These are phyloP conservation scores for Xanthoconium separans DNA, from an alignment of 1,284 basidiomycete species.

Conservation along the genomic window DNA sequence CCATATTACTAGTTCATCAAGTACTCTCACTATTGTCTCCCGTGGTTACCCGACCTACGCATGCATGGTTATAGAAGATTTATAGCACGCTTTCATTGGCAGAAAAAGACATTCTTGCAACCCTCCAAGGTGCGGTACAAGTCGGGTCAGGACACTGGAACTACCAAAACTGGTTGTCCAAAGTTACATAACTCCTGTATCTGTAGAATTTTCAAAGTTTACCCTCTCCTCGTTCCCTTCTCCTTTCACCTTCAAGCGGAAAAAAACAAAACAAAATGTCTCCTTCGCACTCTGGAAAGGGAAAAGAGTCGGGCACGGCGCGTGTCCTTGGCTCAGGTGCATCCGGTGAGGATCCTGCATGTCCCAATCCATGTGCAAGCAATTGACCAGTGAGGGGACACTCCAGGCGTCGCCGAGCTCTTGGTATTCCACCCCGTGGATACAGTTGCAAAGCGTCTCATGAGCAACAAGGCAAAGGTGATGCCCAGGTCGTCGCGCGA, in stretches of 20 bases:
- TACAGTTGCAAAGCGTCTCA: constrained; percentile 95
- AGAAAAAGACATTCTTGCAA: no score
- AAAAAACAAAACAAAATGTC: constrained; percentile 44
- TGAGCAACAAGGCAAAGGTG: constrained; percentile 93
- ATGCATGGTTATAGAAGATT: no score
- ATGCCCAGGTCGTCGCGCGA: constrained; percentile 1
- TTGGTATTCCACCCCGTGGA: constrained; percentile 91
- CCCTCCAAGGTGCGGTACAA: no score
- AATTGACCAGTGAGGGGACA: not conserved
- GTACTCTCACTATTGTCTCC: no score
- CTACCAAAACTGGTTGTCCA: no score
- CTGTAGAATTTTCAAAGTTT: no score
- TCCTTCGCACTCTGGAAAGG: constrained; percentile 58
- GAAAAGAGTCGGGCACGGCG: constrained; percentile 88
- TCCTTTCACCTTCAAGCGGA: not conserved
- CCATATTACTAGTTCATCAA: not conserved
- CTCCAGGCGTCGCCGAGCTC: constrained; percentile 88
- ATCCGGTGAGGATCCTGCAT: constrained; percentile 56
- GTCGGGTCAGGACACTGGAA: no score
- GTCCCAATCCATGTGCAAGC: not conserved
- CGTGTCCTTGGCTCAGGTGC: constrained; percentile 91
- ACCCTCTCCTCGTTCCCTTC: not conserved
- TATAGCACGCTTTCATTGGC: no score
- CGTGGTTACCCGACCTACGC: no score
- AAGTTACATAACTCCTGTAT: no score